These are phyloP conservation scores for Andrographis paniculata DNA, from an alignment of 305 asterid species.

Conservation along the genomic window DNA sequence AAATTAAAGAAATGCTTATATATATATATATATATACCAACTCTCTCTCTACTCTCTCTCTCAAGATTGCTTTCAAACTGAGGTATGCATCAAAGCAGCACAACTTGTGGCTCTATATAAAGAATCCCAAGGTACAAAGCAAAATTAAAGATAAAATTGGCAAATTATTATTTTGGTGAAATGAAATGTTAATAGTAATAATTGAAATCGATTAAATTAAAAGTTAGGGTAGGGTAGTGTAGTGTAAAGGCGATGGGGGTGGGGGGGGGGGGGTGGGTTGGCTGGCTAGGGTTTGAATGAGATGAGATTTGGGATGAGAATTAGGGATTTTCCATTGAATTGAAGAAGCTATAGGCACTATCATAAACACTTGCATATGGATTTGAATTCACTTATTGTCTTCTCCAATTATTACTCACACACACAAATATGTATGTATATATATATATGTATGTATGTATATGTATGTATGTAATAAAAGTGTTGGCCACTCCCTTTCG, in stretches of 20 bases:
- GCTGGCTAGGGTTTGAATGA: constrained; percentile 25
- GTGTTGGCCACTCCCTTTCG: constrained; percentile 34
- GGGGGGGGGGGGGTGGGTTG: no score
- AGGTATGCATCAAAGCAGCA: constrained; percentile 34
- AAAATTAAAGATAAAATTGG: constrained; percentile 11
- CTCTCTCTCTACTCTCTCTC: constrained; percentile 18
- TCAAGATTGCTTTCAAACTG: constrained; percentile 26
- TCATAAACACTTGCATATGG: constrained; percentile 21
- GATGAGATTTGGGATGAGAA: not conserved
- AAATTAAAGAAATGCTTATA: constrained; percentile 11
- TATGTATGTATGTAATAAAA: constrained; percentile 10
- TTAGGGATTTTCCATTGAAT: constrained; percentile 13
- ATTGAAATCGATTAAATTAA: no score
- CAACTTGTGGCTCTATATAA: constrained; percentile 29
- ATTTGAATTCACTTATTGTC: no score
- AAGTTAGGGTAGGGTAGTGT: no score
- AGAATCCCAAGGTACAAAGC: constrained; percentile 25
- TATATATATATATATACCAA: not conserved
- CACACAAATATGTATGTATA: no score
- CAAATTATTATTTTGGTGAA: no score
- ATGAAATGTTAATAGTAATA: no score
- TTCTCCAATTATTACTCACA: no score
- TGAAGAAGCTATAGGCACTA: constrained; percentile 33
- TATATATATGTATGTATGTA: no score
- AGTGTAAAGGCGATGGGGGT: no score